Percentiles rank a stretch among this genome's conserved stretches.
These are phyloP conservation scores for Debaryomyces subglobosus DNA, from an alignment of 1,139 yeast genomes.

Conservation along the genomic window DNA sequence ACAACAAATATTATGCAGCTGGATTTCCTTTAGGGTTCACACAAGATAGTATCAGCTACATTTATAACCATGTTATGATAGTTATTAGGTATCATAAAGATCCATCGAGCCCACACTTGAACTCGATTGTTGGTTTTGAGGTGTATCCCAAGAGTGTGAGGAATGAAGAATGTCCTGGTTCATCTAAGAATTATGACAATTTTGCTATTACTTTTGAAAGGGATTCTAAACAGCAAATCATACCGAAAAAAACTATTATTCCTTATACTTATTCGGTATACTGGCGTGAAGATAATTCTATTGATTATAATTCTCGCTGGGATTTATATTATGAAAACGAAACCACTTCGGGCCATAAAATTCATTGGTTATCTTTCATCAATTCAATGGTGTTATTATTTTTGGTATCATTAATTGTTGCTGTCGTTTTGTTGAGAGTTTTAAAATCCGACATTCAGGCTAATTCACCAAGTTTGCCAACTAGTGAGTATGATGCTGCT, in stretches of 20 bases:
- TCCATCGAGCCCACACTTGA: slow-evolving; percentile 33
- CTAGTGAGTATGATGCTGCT: slow-evolving; percentile 12
- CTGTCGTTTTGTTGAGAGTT: slow-evolving; percentile 60
- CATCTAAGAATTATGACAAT: slow-evolving; percentile 58
- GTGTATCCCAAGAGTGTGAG: slow-evolving; percentile 83
- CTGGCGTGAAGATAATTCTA: slow-evolving; percentile 80
- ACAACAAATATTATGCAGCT: slow-evolving; percentile 73
- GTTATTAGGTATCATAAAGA: slow-evolving; percentile 76
- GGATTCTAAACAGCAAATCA: slow-evolving; percentile 22
- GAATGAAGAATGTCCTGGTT: slow-evolving; percentile 70
- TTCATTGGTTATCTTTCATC: slow-evolving; percentile 73
- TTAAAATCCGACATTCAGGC: slow-evolving; percentile 42
- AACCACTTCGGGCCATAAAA: slow-evolving; percentile 44
- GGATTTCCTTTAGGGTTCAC: slow-evolving; percentile 84
- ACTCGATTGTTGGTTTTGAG: slow-evolving; percentile 85
- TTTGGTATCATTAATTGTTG: slow-evolving; percentile 62
- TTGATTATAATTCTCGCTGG: slow-evolving; percentile 77
- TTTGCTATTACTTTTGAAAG: slow-evolving; percentile 43
- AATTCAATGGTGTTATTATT: slow-evolving; percentile 66
- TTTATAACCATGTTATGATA: slow-evolving; percentile 81
- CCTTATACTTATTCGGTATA: slow-evolving; percentile 86
- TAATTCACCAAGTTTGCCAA: slow-evolving; percentile 23
- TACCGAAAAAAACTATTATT: slow-evolving; percentile 36
- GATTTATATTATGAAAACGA: slow-evolving; percentile 67
- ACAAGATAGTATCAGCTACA: slow-evolving; percentile 55